These are phyloP conservation scores for Aegle marmelos DNA, from an alignment of 345 rosid species.

Conservation along the genomic window DNA sequence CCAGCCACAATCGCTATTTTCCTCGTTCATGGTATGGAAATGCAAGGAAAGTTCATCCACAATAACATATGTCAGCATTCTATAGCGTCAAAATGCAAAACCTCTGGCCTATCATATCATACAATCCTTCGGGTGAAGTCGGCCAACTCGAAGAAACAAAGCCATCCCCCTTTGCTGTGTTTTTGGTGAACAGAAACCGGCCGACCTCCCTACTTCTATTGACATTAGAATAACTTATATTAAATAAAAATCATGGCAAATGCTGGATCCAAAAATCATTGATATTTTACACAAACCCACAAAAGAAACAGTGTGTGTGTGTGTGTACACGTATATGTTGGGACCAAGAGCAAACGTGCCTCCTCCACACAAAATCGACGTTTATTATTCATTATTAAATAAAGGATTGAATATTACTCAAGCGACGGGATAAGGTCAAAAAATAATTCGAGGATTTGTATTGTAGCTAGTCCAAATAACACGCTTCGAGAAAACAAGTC, in stretches of 20 bases:
- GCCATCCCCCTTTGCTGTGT: not conserved
- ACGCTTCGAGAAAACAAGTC: slow-evolving; percentile 3
- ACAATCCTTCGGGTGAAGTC: not conserved
- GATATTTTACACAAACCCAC: not conserved
- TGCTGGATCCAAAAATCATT: no score
- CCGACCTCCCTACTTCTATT: slow-evolving; percentile 1
- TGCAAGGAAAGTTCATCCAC: not conserved
- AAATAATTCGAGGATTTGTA: not conserved
- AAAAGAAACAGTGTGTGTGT: no score
- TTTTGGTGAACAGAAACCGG: slow-evolving; percentile 11
- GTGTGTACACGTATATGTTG: no score
- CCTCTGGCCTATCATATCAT: not conserved
- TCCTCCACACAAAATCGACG: not conserved
- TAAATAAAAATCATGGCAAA: no score
- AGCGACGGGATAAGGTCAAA: not conserved
- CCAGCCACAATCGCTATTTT: not conserved
- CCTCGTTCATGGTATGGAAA: not conserved
- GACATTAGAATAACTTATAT: not conserved
- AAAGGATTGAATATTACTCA: not conserved
- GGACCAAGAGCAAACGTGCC: not conserved
- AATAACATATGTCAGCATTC: not conserved
- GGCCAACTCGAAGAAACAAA: not conserved
- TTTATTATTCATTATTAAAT: not conserved
- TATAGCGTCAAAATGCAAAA: not conserved
- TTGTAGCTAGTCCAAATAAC: not conserved